Percentiles rank a stretch among this genome's conserved stretches.
These are phyloP conservation scores for Pholiota molesta DNA, from an alignment of 768 basidiomycete species.

Conservation along the genomic window DNA sequence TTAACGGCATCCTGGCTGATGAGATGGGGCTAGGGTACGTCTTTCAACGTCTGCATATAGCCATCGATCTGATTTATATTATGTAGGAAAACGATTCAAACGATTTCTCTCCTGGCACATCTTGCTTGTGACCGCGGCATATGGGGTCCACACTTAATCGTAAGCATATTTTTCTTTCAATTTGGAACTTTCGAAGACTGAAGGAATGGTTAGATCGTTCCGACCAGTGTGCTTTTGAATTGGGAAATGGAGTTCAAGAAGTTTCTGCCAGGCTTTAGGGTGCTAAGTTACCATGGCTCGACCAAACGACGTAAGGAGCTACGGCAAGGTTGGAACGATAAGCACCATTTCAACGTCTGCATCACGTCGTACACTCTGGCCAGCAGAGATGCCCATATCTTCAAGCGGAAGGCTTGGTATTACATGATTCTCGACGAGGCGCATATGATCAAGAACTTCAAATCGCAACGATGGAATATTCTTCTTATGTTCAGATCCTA, in stretches of 20 bases:
- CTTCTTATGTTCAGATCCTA: constrained; percentile 87
- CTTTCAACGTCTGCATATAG: neutral
- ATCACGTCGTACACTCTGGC: constrained; percentile 94
- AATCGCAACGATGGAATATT: constrained; percentile 91
- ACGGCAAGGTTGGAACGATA: constrained; percentile 89
- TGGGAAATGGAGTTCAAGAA: constrained; percentile 99
- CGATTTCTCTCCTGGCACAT: constrained; percentile 91
- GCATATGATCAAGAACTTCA: constrained; percentile 98
- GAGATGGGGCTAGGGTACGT: constrained; percentile 94
- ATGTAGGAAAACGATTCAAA: constrained; percentile 91
- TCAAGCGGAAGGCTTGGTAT: constrained; percentile 93
- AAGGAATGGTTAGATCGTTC: constrained; percentile 63
- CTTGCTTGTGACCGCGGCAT: constrained; percentile 89
- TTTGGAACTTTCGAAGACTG: constrained; percentile 3
- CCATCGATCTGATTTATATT: constrained; percentile 1
- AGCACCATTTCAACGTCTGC: constrained; percentile 90
- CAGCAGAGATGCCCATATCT: constrained; percentile 88
- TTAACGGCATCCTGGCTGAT: constrained; percentile 87
- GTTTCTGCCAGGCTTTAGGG: constrained; percentile 87
- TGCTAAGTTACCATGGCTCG: constrained; percentile 88
- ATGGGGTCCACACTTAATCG: constrained; percentile 91
- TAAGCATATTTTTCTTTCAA: constrained; percentile 31
- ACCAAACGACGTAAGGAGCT: constrained; percentile 89
- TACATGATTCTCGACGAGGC: constrained; percentile 97
- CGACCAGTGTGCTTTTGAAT: constrained; percentile 91